A percentile compares a stretch with the other conserved stretches of the same genome.
phyloP scores from a whole-genome alignment of 352 stramenopile genomes.

The Lagenidium sp. region DNA sequence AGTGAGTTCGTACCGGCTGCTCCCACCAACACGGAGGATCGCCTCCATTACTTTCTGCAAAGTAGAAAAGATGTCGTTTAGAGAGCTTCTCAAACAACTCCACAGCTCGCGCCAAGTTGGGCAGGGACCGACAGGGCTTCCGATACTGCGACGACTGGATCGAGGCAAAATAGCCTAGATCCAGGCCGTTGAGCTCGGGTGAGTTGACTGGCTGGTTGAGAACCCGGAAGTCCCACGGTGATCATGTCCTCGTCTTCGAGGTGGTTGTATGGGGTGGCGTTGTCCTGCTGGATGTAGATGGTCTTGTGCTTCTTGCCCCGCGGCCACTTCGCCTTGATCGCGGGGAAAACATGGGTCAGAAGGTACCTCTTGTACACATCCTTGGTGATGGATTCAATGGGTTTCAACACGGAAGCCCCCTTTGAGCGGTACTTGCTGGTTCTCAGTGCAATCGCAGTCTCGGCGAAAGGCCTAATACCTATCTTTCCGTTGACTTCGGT shows the following conservation, averaged over 20 bases:
- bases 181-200: slow-evolving; percentile 17
- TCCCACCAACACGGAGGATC: slow-evolving; percentile 1
- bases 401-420: slow-evolving; percentile 1
- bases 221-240: slow-evolving; percentile 15
- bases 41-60: slow-evolving; percentile 7
- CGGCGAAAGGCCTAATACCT: slow-evolving; percentile 16
- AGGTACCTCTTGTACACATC: slow-evolving; percentile 14
- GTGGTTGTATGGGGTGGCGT: slow-evolving; percentile 10
- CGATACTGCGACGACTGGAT: slow-evolving; percentile 14
- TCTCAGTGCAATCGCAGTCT: slow-evolving; percentile 3
- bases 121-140: slow-evolving; percentile 1
- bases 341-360: slow-evolving; percentile 10
- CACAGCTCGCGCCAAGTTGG: slow-evolving; percentile 1
- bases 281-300: slow-evolving; percentile 22
- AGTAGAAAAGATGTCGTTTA: slow-evolving; percentile 5
- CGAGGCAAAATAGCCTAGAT: slow-evolving; percentile 16
- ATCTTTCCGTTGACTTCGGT: slow-evolving; percentile 15
- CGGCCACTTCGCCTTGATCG: slow-evolving; percentile 15
- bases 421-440: slow-evolving; percentile 10
- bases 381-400: slow-evolving; percentile 9
- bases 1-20: slow-evolving; percentile 5
- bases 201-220: slow-evolving; percentile 14
- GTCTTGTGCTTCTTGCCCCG: neutral
- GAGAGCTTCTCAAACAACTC: neutral
- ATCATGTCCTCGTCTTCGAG: slow-evolving; percentile 12